A percentile compares a stretch with the other conserved stretches of the same genome.
Evolutionary conservation across 176 grass and related monocot species (phyloP).

Genomic region (Avena eriantha): DNA sequence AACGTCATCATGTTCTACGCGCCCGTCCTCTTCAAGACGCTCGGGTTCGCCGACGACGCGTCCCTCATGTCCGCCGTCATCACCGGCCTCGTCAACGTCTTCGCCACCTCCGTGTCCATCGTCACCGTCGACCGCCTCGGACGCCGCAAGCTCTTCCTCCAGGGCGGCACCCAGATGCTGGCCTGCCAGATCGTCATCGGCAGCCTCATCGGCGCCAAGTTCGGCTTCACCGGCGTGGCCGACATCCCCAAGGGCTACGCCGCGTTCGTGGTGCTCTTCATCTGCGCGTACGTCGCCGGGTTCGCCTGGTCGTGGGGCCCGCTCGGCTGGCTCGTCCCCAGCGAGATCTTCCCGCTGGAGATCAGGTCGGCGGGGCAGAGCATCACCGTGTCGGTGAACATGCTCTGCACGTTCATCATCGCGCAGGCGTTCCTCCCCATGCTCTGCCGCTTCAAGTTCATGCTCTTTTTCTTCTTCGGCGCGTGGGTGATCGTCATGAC

Average conservation of each 20-base stretch:
- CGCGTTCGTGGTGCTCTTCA: conserved; percentile 85
- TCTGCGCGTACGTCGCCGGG: conserved; percentile 86
- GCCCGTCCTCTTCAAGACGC: conserved; percentile 84
- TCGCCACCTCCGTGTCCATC: conserved; percentile 80
- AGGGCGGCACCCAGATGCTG: conserved; percentile 83
- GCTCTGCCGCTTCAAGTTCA: conserved; percentile 93
- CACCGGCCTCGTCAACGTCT: conserved; percentile 86
- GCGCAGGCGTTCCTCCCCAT: conserved; percentile 91
- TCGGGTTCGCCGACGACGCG: conserved; percentile 77
- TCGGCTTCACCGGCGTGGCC: conserved; percentile 75
- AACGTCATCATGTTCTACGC: conserved; percentile 89
- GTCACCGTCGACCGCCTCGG: conserved; percentile 68
- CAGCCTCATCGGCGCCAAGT: conserved; percentile 73
- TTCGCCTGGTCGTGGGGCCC: conserved; percentile 99
- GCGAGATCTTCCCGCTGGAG: conserved; percentile 98
- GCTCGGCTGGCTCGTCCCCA: conserved; percentile 93
- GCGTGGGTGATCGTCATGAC: conserved; percentile 91
- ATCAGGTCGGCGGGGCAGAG: conserved; percentile 97
- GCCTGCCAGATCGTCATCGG: conserved; percentile 79
- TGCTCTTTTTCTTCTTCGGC: conserved; percentile 96
- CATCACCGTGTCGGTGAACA: conserved; percentile 93
- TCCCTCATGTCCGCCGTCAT: conserved; percentile 87
- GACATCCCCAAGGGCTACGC: conserved; percentile 67
- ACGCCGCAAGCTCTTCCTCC: conserved; percentile 75
- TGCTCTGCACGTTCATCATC: conserved; percentile 93